These are phyloP conservation scores for Cylindrotheca closterium DNA, from an alignment of 108 stramenopile genomes.

Conservation along the genomic window DNA sequence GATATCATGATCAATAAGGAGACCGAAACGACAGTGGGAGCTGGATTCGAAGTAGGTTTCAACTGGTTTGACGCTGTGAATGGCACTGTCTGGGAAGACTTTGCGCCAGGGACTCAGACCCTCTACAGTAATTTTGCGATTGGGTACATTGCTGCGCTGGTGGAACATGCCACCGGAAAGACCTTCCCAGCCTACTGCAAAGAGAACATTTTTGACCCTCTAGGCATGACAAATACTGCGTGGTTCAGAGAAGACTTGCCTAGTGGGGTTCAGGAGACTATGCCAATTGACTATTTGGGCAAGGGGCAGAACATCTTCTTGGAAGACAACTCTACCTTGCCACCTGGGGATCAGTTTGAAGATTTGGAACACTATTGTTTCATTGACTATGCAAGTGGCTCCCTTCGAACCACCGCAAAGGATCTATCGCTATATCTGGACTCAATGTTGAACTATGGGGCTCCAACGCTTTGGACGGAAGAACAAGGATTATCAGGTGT, in stretches of 20 bases:
- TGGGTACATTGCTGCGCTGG: conserved; percentile 24
- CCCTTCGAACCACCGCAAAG: conserved; percentile 12
- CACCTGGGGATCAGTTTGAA: background rate
- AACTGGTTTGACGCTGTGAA: conserved; percentile 16
- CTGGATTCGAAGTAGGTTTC: conserved; percentile 3
- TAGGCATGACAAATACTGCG: conserved; percentile 18
- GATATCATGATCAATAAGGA: conserved; percentile 11
- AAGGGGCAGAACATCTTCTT: background rate
- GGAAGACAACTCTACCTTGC: background rate
- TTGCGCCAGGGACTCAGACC: background rate
- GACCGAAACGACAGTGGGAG: conserved; percentile 5
- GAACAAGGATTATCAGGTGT: background rate
- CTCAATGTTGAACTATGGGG: conserved; percentile 16
- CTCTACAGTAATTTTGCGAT: conserved; percentile 21
- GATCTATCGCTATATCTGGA: conserved; percentile 10
- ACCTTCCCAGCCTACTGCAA: conserved; percentile 13
- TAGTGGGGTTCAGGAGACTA: background rate
- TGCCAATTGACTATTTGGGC: conserved; percentile 8
- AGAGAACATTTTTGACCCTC: conserved; percentile 21
- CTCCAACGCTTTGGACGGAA: conserved; percentile 17
- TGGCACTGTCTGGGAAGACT: conserved; percentile 9
- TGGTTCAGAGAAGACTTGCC: conserved; percentile 23
- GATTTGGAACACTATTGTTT: conserved; percentile 32
- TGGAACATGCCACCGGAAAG: conserved; percentile 7
- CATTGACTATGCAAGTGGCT: conserved; percentile 23